Evolutionary conservation across 2,329 filamentous ascomycete species (phyloP), one percentile per base, ranked within the genome.

Genomic region (Aspergillus jensenii): DNA sequence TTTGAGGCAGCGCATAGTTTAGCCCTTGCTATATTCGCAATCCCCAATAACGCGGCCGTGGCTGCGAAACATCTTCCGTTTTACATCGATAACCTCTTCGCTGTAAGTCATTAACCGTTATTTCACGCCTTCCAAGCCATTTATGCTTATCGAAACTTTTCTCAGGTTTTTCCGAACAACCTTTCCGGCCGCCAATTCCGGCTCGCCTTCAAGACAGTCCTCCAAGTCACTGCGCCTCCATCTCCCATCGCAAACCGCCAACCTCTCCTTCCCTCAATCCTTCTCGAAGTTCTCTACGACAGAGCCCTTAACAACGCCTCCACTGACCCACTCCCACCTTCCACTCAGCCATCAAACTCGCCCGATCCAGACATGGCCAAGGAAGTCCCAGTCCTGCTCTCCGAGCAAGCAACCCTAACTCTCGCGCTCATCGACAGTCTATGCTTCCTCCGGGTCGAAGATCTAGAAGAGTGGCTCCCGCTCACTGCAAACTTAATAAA

Each of bases 1-100:
- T 96, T 96, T 67, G 93, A 97, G 74, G 87, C 93, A 1, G 91
- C 92, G 0, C 93, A 97, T 75, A 90, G 89, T 63, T 85, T 93
- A 43, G 84, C 91, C 63, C 84, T 97, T 6, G 87, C 93, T 2
- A 87, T 91, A 4, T 85, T 96, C 46, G 90, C 90, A 0, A 89
- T 90, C 52, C 90, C 92, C 0, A 87, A 90, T 62, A 93, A 92
- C 65, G 86, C 88, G 17, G 76, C 84, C 15, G 77, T 96, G 21
- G 87, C 90, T 15, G 83, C 87, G 8, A 82, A 84, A 62, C 84
- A 95, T 54, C 82, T 93, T 1, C 90, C 91, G 0, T 90, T 90
- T 68, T 96, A 97, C 74, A 87, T 96, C 62, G 88, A 93, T 65
- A 87, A 88, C 14, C 81, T 96, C 0, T 90, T 96, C 68, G 81